Evolutionary conservation across 129 eudicot species (phyloP), one percentile per base, ranked within the genome.

Genomic region (Arctium lappa): DNA sequence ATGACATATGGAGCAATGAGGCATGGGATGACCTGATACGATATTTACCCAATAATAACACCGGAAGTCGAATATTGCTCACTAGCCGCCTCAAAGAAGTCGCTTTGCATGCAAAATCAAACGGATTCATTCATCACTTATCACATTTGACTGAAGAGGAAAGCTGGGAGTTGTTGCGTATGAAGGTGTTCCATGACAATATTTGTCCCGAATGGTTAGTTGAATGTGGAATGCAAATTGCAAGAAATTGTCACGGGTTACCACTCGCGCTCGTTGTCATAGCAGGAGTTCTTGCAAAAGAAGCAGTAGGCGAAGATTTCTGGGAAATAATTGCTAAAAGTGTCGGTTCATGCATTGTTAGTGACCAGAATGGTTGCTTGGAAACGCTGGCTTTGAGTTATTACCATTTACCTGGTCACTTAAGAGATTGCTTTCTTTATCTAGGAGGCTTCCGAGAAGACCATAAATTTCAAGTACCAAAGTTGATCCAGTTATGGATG

Each of bases 401-500:
- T 22, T 22, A 22, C 27, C 27, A 22, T 22, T 22, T 22, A 22
- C 27, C 27, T 22, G 27, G 27, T 22, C 27, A 22, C 27, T 22
- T 22, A 22, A 22, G 27, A 22, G 27, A 22, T 22, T 22, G 27
- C 27, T 22, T 22, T 22, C 27, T 22, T 22, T 22, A 22, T 22
- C 27, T 22, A 22, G 27, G 27, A 22, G 27, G 27, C 27, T 22
- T 22, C 27, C 27, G 0, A 22, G 27, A 22, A 22, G 27, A 22
- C 27, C 27, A 22, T 22, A 22, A 22, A 16, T 48, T 85, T 4
- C 37, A 11, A 33, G 69, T 65, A 7, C 32, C 33, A 22, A 75
- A 16, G 69, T 30, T 82, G 76, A 75, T 66, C 31, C 2, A 63
- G 37, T 33, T 82, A 42, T 82, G 86, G 86, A 65, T 68, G n/a